A percentile compares a stretch with the other conserved stretches of the same genome.
Evolutionary conservation across 352 stramenopile genomes (phyloP).

Genomic region (Phytophthora tentaculata): DNA sequence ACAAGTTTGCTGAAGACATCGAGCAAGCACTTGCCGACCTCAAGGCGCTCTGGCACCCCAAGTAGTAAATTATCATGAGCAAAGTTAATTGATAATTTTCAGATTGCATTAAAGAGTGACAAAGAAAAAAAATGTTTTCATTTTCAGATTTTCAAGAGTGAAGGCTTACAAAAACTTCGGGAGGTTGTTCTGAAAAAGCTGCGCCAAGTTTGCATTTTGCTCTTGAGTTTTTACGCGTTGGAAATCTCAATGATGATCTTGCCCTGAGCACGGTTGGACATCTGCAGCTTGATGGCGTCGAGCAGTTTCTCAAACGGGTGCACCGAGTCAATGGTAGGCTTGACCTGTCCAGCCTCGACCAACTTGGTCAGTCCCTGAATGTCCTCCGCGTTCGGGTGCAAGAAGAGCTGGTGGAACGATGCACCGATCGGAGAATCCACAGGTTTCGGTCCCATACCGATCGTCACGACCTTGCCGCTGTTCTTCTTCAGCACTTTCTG

Average conservation of each 20-base stretch:
- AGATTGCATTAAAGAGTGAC: constrained; percentile 13
- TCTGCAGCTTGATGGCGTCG: constrained; percentile 54
- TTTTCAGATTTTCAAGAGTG: too few relatives aligned
- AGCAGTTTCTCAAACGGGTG: constrained; percentile 54
- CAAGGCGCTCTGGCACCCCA: constrained; percentile 61
- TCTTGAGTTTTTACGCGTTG: constrained; percentile 20
- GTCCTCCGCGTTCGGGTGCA: constrained; percentile 15
- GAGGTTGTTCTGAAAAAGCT: too few relatives aligned
- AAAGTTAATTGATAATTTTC: neutral
- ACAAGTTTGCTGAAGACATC: constrained; percentile 83
- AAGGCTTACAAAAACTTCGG: too few relatives aligned
- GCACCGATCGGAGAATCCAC: constrained; percentile 37
- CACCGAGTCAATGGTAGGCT: constrained; percentile 49
- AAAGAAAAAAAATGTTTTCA: too few relatives aligned
- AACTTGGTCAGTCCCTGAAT: constrained; percentile 24
- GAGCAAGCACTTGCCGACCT: constrained; percentile 86
- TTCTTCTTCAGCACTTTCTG: constrained; percentile 37
- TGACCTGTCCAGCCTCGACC: constrained; percentile 37
- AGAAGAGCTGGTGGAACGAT: constrained; percentile 17
- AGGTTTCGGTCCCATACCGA: constrained; percentile 22
- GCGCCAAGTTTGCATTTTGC: too few relatives aligned
- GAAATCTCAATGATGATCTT: constrained; percentile 69
- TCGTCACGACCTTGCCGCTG: constrained; percentile 39
- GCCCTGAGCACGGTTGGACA: constrained; percentile 54
- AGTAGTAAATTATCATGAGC: constrained; percentile 29